Evolutionary conservation across 1,139 yeast species (phyloP).

Genomic region (Kluyveromyces marxianus): DNA sequence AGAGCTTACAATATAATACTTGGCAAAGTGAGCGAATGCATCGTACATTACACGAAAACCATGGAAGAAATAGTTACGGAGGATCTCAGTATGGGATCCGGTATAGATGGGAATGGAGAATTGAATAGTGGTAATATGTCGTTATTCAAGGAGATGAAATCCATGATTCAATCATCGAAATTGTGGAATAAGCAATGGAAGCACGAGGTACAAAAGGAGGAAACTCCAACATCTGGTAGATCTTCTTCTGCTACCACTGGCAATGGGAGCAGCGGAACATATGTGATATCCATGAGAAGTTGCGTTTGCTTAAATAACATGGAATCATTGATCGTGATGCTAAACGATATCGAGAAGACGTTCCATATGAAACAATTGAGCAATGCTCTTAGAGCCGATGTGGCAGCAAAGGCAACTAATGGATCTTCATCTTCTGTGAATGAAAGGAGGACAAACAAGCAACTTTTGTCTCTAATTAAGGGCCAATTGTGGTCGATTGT

Average conservation of each 20-base stretch:
- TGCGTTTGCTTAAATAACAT: slow-evolving; percentile 74
- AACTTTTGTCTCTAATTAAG: neutral
- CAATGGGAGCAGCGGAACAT: neutral
- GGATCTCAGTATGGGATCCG: slow-evolving; percentile 32
- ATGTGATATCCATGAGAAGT: slow-evolving; percentile 32
- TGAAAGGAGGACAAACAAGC: neutral
- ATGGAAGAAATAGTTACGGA: slow-evolving; percentile 14
- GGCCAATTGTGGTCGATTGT: slow-evolving; percentile 1
- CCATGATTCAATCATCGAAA: slow-evolving; percentile 34
- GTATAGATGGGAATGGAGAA: slow-evolving; percentile 7
- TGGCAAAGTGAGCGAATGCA: slow-evolving; percentile 55
- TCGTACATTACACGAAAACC: slow-evolving; percentile 39
- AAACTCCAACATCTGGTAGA: neutral
- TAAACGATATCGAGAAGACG: slow-evolving; percentile 53
- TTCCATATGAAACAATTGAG: slow-evolving; percentile 43
- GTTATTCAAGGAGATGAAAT: slow-evolving; percentile 43
- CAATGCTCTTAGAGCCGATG: slow-evolving; percentile 20
- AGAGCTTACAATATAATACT: slow-evolving; percentile 50
- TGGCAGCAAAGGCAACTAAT: slow-evolving; percentile 35
- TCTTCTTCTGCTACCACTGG: neutral
- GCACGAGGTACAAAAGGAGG: neutral
- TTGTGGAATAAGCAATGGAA: slow-evolving; percentile 1
- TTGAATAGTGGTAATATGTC: slow-evolving; percentile 21
- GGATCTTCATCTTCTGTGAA: too few species aligned
- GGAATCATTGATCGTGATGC: slow-evolving; percentile 50